These are phyloP conservation scores for Botryotinia narcissicola DNA, from an alignment of 2,329 filamentous ascomycete species.

Conservation along the genomic window DNA sequence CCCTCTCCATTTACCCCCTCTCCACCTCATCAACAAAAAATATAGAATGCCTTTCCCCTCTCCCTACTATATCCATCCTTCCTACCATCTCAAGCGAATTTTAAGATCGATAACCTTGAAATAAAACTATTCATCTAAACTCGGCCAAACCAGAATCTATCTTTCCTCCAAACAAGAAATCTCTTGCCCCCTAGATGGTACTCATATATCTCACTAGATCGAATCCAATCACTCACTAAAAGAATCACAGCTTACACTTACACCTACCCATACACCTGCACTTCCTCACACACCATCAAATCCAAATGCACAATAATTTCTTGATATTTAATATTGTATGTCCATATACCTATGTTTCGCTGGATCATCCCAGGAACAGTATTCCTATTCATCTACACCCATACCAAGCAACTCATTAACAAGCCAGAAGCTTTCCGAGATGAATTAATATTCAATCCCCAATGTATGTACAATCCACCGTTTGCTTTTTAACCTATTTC, in stretches of 20 bases:
- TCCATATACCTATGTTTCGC: constrained; percentile 8
- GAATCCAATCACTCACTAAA: neutral
- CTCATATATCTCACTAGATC: neutral
- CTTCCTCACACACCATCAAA: neutral
- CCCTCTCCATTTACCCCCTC: too few species aligned
- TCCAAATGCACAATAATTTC: neutral
- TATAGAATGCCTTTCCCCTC: too few species aligned
- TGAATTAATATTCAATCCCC: neutral
- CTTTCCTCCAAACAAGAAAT: neutral
- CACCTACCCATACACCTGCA: too few species aligned
- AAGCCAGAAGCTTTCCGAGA: constrained; percentile 7
- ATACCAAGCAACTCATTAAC: constrained; percentile 7
- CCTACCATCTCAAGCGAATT: neutral
- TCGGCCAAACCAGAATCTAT: neutral
- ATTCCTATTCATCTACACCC: constrained; percentile 14
- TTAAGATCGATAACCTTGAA: neutral
- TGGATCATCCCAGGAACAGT: neutral
- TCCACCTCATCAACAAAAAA: too few species aligned
- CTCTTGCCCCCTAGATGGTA: neutral
- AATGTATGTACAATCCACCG: constrained; percentile 14
- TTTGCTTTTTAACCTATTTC: constrained; percentile 1
- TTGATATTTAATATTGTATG: constrained; percentile 10
- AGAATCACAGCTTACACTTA: neutral
- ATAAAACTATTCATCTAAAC: neutral
- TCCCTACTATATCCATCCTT: too few species aligned